Evolutionary conservation across 148 eudicot species (phyloP), one percentile per base, ranked within the genome.

Genomic region (Diospyros lotus): DNA sequence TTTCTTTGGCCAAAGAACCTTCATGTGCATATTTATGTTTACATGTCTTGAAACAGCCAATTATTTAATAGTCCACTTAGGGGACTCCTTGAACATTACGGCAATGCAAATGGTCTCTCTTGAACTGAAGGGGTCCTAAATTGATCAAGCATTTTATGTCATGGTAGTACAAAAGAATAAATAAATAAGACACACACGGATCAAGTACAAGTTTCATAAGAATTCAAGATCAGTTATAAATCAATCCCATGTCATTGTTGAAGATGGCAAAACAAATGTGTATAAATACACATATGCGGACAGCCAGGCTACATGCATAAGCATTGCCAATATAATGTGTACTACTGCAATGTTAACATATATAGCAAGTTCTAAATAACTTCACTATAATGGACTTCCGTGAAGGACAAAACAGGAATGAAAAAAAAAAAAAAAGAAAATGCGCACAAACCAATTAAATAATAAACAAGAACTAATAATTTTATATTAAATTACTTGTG

Each of bases 401-500:
- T 39, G 5, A 45, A 8, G 38, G 40, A 44, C 40, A n/a, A 46
- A 66, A 11, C 42, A 69, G 9, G 7, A 73, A 38, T 15, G 50
- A 38, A 28, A 1, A 3, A 48, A 2, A 18, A 14, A 10, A 63
- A 42, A n/a, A 39, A 54, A 6, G 64, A 56, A 28, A 28, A 28
- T 28, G 28, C 28, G 28, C 28, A 28, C 28, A 28, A 28, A 28
- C 28, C 28, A 28, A 28, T 28, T 72, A 73, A 44, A 77, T n/a
- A 42, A 82, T 85, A 81, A 84, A 78, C 80, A 71, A 82, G 88
- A 85, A 85, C 84, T 54, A 88, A 84, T 87, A 91, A 84, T 72
- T 90, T 89, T 85, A 84, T 79, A 78, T 84, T 83, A 72, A 89
- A 86, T 93, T 93, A 93, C 98, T 91, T 93, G 91, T 93, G 96